A percentile compares a stretch with the other conserved stretches of the same genome.
These are phyloP conservation scores for Lichenothelia convexa DNA, from an alignment of 495 filamentous ascomycete species.

Conservation along the genomic window DNA sequence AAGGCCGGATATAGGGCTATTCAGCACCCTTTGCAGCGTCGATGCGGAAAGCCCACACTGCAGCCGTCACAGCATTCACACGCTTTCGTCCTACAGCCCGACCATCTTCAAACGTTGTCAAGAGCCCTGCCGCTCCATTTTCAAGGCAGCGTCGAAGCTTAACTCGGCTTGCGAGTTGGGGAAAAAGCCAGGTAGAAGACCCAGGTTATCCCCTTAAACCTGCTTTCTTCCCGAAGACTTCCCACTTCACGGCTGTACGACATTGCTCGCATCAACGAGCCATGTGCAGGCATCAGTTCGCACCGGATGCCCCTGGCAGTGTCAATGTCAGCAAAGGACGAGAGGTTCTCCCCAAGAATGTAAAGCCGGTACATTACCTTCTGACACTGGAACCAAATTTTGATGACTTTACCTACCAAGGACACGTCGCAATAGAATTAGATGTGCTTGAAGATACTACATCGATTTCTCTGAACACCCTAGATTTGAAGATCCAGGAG, in stretches of 20 bases:
- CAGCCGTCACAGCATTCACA: no score
- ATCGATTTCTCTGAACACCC: conserved; percentile 71
- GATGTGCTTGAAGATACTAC: conserved; percentile 71
- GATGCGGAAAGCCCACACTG: no score
- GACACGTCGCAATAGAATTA: conserved; percentile 54
- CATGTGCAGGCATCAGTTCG: conserved; percentile 22
- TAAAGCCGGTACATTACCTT: conserved; percentile 53
- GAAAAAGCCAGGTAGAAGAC: neutral
- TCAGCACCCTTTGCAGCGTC: no score
- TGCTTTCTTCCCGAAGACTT: neutral
- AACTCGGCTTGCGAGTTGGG: no score
- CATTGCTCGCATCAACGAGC: conserved; percentile 26
- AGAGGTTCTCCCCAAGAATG: conserved; percentile 48
- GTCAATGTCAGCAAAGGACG: conserved; percentile 34
- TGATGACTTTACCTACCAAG: conserved; percentile 49
- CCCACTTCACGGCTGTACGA: conserved; percentile 8
- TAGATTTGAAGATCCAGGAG: conserved; percentile 69
- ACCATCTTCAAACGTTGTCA: no score
- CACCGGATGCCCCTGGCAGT: conserved; percentile 15
- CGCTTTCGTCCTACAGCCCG: no score
- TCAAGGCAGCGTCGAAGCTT: no score
- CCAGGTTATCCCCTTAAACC: neutral
- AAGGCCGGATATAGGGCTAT: no score
- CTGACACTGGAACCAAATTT: conserved; percentile 59
- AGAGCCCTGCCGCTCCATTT: no score